Percentiles rank a stretch among this genome's conserved stretches.
Evolutionary conservation across 345 rosid genomes (phyloP).

Genomic region (Salix brachista): DNA sequence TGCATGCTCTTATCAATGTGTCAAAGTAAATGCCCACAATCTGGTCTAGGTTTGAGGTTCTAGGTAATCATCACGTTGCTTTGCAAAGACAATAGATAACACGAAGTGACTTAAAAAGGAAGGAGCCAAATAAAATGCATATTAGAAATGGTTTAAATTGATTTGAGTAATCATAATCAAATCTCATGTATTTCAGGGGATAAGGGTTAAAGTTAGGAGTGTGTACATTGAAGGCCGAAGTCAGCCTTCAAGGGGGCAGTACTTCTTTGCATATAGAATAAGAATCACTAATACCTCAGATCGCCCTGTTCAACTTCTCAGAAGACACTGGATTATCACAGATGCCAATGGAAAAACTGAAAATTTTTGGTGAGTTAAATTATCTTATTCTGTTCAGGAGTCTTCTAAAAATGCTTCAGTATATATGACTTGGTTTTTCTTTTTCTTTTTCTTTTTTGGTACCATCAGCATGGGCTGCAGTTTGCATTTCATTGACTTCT

Average conservation of each 20-base stretch:
- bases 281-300: constrained; percentile 63
- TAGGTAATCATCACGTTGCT: background rate
- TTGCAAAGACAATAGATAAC: background rate
- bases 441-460: background rate
- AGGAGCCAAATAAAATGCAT: background rate
- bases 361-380: constrained; percentile 54
- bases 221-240: constrained; percentile 64
- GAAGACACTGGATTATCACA: constrained; percentile 70
- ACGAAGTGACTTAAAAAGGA: background rate
- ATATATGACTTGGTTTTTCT: background rate
- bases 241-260: constrained; percentile 58
- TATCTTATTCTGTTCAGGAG: background rate
- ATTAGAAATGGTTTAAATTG: background rate
- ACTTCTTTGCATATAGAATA: constrained; percentile 69
- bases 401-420: background rate
- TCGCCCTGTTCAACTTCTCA: constrained; percentile 72
- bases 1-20: background rate
- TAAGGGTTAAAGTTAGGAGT: constrained; percentile 69
- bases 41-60: background rate
- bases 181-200: constrained; percentile 43
- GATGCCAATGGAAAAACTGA: constrained; percentile 65
- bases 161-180: background rate
- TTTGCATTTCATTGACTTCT: background rate
- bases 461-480: background rate
- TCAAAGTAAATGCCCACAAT: background rate